Evolutionary conservation across 2,329 filamentous ascomycete species (phyloP).

Genomic region (Fusarium goolgardi): DNA sequence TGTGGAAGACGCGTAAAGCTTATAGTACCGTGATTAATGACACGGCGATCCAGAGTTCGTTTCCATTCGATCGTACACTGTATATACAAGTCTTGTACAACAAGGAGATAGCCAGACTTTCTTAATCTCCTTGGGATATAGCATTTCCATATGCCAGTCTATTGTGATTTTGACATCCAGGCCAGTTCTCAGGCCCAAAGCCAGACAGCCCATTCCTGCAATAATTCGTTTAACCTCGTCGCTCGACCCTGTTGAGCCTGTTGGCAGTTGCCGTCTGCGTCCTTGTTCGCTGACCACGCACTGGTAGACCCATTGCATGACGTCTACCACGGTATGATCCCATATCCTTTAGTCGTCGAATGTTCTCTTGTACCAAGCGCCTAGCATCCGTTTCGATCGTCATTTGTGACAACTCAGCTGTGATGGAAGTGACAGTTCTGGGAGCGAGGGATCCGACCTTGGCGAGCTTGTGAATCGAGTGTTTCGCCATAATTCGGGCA

Average conservation of each 20-base stretch:
- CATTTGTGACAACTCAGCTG: constrained; percentile 88
- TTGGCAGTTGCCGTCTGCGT: constrained; percentile 73
- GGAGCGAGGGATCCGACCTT: constrained; percentile 79
- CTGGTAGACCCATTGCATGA: constrained; percentile 93
- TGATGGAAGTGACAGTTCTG: constrained; percentile 83
- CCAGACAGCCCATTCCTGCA: neutral
- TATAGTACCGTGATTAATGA: constrained; percentile 2
- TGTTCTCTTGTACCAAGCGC: constrained; percentile 84
- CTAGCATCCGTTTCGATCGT: constrained; percentile 91
- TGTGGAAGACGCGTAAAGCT: constrained; percentile 6
- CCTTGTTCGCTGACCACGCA: constrained; percentile 88
- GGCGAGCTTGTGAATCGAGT: constrained; percentile 86
- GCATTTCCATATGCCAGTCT: constrained; percentile 4
- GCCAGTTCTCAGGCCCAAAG: neutral
- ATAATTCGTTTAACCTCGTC: constrained; percentile 43
- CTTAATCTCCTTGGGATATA: constrained; percentile 13
- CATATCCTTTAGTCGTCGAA: constrained; percentile 87
- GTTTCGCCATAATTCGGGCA: constrained; percentile 83
- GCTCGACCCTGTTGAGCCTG: constrained; percentile 70
- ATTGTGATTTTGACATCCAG: neutral
- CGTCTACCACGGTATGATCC: constrained; percentile 88
- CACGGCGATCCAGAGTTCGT: constrained; percentile 21
- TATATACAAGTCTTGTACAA: constrained; percentile 51
- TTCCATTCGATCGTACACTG: constrained; percentile 46
- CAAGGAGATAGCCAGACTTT: constrained; percentile 25